Evolutionary conservation across 108 stramenopile genomes (phyloP), one percentile per base, ranked within the genome.

Genomic region (Discostella pseudostelligera): DNA sequence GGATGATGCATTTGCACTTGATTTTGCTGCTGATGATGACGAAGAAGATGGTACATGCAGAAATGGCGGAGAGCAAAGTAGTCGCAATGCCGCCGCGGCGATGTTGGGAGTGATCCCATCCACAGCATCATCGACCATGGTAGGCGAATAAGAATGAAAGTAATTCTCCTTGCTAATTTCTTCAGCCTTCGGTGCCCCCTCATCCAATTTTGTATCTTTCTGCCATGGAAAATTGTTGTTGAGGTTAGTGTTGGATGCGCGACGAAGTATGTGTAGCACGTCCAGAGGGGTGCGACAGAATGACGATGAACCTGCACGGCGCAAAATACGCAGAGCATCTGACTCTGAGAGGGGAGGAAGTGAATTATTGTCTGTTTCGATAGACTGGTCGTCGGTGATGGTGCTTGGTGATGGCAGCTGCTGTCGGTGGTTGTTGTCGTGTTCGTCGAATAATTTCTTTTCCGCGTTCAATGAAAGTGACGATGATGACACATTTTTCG

Each of bases 71-170:
- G 68, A 62, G 7, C 62, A 20, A 8, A 75, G 51, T 22, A 59
- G 47, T 19, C 74, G 68, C 50, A 75, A 25, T 32, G 74, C 74
- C 8, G 74, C 74, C 21, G 74, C 36, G 24, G 74, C 74, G 17
- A 75, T 40, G 28, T 75, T 75, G 20, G 69, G 68, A 13, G 53
- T 63, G 19, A 56, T 42, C 16, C n/a, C 49, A 8, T 65, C 36
- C 24, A 72, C 63, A 11, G 58, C 25, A 39, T 36, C n/a, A 42
- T 58, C 55, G 55, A 62, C 35, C 8, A 45, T 17, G 60, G 24
- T 42, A 22, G 59, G 13, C 26, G n/a, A 28, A 32, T 28, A 14
- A 16, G 8, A n/a, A n/a, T n/a, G n/a, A n/a, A n/a, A n/a, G n/a
- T n/a, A n/a, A n/a, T n/a, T n/a, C n/a, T n/a, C n/a, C n/a, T n/a